Conservation (phyloP, 2,329 filamentous ascomycete species). For the Botryotinia globosa region DNA sequence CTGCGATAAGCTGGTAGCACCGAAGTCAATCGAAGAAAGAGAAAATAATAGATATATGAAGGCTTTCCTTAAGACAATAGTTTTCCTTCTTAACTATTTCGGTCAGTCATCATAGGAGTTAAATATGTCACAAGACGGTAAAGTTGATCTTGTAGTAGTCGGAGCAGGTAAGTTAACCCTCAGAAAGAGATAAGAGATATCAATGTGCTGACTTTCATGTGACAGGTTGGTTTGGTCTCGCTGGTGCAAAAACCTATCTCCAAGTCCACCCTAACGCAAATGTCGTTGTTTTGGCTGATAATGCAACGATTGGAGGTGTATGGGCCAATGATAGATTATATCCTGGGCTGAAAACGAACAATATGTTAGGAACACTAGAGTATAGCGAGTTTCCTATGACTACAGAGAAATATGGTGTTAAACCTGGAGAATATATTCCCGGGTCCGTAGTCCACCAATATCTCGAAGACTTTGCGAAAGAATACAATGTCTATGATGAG, state of each 20-base stretch:
- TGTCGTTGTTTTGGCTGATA: slow-evolving; percentile 57
- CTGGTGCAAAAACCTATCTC: slow-evolving; percentile 59
- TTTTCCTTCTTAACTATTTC: neutral
- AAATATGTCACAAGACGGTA: neutral
- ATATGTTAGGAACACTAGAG: slow-evolving; percentile 69
- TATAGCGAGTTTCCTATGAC: slow-evolving; percentile 73
- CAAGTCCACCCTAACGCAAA: slow-evolving; percentile 56
- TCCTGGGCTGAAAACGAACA: slow-evolving; percentile 69
- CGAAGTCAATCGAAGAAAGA: neutral
- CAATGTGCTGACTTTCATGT: neutral
- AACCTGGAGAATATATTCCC: slow-evolving; percentile 55
- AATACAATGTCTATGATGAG: slow-evolving; percentile 49
- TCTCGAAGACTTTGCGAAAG: slow-evolving; percentile 52
- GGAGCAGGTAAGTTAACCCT: slow-evolving; percentile 10
- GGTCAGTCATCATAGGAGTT: neutral
- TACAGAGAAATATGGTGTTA: slow-evolving; percentile 49
- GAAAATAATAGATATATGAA: neutral
- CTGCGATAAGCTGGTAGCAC: neutral
- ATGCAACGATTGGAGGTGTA: slow-evolving; percentile 60
- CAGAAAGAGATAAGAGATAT: neutral
- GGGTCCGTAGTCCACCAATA: slow-evolving; percentile 56
- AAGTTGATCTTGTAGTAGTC: slow-evolving; percentile 10
- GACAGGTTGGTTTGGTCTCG: slow-evolving; percentile 47
- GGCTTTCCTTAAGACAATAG: neutral
- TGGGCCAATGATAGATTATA: slow-evolving; percentile 69